Percentiles rank a stretch among this genome's conserved stretches.
phyloP scores from a whole-genome alignment of 1,284 basidiomycete genomes.

The Ustanciosporium gigantosporum region DNA sequence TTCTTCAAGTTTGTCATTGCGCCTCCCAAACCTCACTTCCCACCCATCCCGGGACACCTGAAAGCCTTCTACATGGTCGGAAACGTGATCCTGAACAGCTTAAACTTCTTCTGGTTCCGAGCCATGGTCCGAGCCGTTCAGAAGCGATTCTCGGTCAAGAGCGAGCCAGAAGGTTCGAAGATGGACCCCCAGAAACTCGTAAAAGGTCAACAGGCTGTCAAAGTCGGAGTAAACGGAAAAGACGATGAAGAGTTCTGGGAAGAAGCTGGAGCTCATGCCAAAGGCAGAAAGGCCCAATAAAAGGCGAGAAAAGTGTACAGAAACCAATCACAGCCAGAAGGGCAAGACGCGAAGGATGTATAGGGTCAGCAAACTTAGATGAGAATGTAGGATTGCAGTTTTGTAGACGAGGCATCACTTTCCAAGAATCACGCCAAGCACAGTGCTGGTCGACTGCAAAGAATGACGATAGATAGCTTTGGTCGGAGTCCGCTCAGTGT shows the following conservation, averaged over 20 bases:
- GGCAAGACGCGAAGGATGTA: not conserved
- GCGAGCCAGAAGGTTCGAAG: conserved; percentile 2
- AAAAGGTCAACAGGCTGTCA: conserved; percentile 39
- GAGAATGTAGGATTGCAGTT: too few species aligned
- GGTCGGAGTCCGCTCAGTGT: too few species aligned
- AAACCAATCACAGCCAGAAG: not conserved
- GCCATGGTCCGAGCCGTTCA: conserved; percentile 60
- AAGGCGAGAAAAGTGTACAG: too few species aligned
- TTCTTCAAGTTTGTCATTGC: conserved; percentile 51
- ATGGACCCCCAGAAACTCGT: conserved; percentile 38
- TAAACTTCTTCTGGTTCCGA: conserved; percentile 63
- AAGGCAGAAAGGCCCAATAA: conserved; percentile 22
- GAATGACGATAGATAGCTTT: too few species aligned
- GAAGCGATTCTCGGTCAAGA: conserved; percentile 54
- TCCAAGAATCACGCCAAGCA: too few species aligned
- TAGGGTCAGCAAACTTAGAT: too few species aligned
- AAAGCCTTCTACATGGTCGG: conserved; percentile 47
- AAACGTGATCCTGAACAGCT: conserved; percentile 46
- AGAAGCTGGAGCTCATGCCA: conserved; percentile 39
- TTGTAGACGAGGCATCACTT: too few species aligned
- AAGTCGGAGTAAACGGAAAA: conserved; percentile 36
- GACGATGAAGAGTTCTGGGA: conserved; percentile 42
- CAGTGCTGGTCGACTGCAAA: too few species aligned
- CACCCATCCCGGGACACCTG: conserved; percentile 21
- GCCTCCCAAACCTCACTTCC: conserved; percentile 38